These are phyloP conservation scores for Saccharum spontaneum DNA, from an alignment of 176 grass and related monocot genomes.

Conservation along the genomic window DNA sequence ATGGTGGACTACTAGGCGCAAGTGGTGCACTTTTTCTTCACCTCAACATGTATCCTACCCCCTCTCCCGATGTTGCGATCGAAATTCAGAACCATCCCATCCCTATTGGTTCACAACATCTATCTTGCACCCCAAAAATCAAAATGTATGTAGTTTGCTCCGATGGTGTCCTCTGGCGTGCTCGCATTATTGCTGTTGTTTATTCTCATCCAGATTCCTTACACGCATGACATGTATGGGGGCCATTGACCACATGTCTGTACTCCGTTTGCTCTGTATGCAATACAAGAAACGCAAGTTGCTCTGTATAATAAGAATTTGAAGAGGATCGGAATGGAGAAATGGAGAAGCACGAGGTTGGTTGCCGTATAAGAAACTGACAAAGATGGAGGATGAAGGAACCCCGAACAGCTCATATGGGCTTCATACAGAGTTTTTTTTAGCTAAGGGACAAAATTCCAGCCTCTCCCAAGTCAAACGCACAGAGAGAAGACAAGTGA, in stretches of 20 bases:
- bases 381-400: not conserved
- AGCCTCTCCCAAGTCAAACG: not conserved
- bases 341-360: not conserved
- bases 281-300: not conserved
- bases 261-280: not conserved
- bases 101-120: not conserved
- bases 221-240: not conserved
- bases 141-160: not conserved
- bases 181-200: conserved; percentile 12
- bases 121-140: too few species aligned
- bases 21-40: not conserved
- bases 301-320: not conserved
- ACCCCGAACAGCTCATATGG: not conserved
- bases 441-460: too few species aligned
- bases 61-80: not conserved
- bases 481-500: not conserved
- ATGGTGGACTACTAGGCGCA: not conserved
- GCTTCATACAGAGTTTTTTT: not conserved
- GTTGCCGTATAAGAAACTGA: not conserved
- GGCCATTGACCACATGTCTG: not conserved
- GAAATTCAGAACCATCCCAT: not conserved
- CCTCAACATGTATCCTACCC: not conserved
- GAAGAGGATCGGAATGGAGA: not conserved
- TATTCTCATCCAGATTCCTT: not conserved
- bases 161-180: not conserved